Base-by-base conservation (phyloP, 2,329 filamentous ascomycete species). In the Apiospora marii region DNA sequence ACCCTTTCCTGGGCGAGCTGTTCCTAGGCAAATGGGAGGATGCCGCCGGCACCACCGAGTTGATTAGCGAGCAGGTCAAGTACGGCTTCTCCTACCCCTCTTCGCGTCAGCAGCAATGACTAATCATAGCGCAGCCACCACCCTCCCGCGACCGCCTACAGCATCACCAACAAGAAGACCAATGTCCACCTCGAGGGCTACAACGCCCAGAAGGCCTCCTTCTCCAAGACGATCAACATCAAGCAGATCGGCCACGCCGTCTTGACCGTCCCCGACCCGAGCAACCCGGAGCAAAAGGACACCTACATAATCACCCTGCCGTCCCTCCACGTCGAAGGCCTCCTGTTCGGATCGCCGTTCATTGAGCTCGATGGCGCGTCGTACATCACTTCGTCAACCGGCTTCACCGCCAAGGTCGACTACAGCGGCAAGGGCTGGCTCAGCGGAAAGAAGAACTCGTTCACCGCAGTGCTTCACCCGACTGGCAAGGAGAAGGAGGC, bases 91-190 rank as follows among this genome's bases (percentile, higher is more conserved):
- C 22, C 51, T 27, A 19, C 46, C 27, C 70, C 19, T 49, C 44
- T 43, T 69, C 22, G 43, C 22, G 46, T 41, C 70, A 51, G 12
- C 6, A 22, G n/a, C 24, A 67, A 70, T 43, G 64, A n/a, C 46
- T 76, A 43, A 76, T 70, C 12, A 37, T 46, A 4, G 41, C 34
- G 70, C 73, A 85, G 83, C 75, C 87, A 88, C 73, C 87, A 88
- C 76, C 87, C 87, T 34, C 87, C 87, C 24, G 87, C 88, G 61
- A 88, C 87, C 3, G 86, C 87, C 2, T 87, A 88, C 79, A 85
- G 86, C 77, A 84, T 88, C 43, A 77, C 79, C 34, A 84, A 86
- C 75, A 75, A 79, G 22, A 79, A 82, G 16, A 80, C 85, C 71
- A 83, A 84, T 13, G 84, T 88, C 22, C 82, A 85, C 24, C 83